phyloP scores from a whole-genome alignment of 257 asterid species.

The Solanum boliviense region DNA sequence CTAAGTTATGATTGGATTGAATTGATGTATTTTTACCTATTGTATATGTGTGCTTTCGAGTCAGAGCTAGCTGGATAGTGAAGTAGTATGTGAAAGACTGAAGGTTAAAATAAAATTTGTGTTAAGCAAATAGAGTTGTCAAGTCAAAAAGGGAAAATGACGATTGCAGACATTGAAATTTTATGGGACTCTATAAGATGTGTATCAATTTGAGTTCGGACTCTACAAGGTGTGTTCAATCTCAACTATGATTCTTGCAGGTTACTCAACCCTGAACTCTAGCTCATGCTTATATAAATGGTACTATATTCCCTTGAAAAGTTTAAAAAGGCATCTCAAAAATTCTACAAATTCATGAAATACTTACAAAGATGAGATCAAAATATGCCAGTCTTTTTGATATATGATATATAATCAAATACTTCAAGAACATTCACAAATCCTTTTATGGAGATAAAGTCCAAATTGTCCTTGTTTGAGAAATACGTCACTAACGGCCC shows the following conservation, averaged over 20 bases:
- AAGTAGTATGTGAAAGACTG: background rate
- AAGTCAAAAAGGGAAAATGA: background rate
- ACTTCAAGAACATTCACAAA: background rate
- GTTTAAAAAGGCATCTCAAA: too few species aligned
- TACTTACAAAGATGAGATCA: background rate
- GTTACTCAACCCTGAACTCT: too few species aligned
- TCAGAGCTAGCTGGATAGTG: background rate
- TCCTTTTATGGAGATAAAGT: too few species aligned
- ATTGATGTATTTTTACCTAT: background rate
- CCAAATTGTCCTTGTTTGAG: too few species aligned
- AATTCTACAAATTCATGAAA: rapidly evolving
- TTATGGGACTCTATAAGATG: rapidly evolving
- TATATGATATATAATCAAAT: too few species aligned
- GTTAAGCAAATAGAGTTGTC: background rate
- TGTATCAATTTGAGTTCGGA: rapidly evolving
- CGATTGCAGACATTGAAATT: background rate
- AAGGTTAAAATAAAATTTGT: background rate
- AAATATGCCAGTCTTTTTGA: too few species aligned
- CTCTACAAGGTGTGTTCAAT: too few species aligned
- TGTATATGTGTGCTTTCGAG: background rate
- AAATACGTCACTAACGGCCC: too few species aligned
- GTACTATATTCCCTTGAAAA: too few species aligned
- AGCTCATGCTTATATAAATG: too few species aligned
- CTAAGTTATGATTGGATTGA: background rate
- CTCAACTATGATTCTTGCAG: rapidly evolving